phyloP scores from a whole-genome alignment of 2,329 filamentous ascomycete species.

The Claviceps sp. region DNA sequence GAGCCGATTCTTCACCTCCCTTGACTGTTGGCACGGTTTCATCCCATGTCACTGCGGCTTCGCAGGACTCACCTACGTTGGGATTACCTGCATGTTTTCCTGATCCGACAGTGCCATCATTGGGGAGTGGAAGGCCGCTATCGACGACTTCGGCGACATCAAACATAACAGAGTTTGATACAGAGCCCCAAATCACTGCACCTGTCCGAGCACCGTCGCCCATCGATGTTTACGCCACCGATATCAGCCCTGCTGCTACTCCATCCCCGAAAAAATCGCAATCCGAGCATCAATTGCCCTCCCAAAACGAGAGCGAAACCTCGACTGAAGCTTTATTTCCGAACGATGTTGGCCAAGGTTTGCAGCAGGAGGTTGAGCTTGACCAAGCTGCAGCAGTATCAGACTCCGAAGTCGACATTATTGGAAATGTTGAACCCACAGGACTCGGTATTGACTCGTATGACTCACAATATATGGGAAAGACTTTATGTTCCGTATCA shows the following conservation, averaged over 20 bases:
- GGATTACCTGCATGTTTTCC: conserved; percentile 53
- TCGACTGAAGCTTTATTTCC: not conserved
- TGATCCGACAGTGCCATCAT: conserved; percentile 21
- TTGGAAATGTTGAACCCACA: not conserved
- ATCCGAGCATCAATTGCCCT: conserved; percentile 36
- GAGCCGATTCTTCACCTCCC: not conserved
- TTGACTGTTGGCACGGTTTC: not conserved
- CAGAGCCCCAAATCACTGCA: conserved; percentile 52
- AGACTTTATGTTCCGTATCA: conserved; percentile 34
- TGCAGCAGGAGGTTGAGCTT: not conserved
- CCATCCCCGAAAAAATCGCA: conserved; percentile 19
- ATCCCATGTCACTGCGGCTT: conserved; percentile 1
- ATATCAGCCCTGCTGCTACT: conserved; percentile 17
- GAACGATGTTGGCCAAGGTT: not conserved
- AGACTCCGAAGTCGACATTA: not conserved
- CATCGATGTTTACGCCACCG: conserved; percentile 13
- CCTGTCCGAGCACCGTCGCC: conserved; percentile 22
- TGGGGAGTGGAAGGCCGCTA: conserved; percentile 34
- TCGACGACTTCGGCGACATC: conserved; percentile 48
- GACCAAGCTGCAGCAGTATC: not conserved
- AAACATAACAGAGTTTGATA: conserved; percentile 58
- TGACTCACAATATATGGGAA: conserved; percentile 27
- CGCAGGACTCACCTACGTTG: conserved; percentile 48
- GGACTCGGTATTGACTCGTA: conserved; percentile 8
- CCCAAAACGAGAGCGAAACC: conserved; percentile 28